A percentile compares a stretch with the other conserved stretches of the same genome.
These are phyloP conservation scores for Emergomyces pasteurianus DNA, from an alignment of 2,329 filamentous ascomycete species.

Conservation along the genomic window DNA sequence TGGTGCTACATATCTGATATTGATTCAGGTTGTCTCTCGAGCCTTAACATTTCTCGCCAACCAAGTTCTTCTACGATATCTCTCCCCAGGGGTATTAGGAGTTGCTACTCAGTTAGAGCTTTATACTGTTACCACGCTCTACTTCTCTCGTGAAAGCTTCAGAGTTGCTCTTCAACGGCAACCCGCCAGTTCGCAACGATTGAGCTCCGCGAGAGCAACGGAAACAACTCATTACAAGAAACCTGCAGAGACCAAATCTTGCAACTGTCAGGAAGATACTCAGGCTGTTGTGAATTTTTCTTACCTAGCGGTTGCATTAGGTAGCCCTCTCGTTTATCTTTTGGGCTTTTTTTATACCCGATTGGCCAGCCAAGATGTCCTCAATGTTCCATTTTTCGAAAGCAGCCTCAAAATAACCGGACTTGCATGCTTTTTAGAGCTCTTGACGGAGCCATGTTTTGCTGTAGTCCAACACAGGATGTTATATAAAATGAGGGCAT, in stretches of 20 bases:
- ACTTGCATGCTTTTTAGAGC: constrained; percentile 55
- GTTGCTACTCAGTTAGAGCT: constrained; percentile 84
- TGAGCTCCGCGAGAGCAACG: constrained; percentile 1
- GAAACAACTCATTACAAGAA: constrained; percentile 10
- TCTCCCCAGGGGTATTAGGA: constrained; percentile 75
- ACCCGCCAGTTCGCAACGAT: constrained; percentile 17
- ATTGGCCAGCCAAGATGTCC: constrained; percentile 38
- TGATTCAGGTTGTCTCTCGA: constrained; percentile 78
- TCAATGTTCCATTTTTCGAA: constrained; percentile 51
- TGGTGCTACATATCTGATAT: constrained; percentile 74
- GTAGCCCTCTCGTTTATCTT: constrained; percentile 49
- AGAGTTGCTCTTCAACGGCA: constrained; percentile 85
- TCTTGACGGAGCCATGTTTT: constrained; percentile 79
- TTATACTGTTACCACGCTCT: constrained; percentile 84
- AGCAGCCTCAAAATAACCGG: constrained; percentile 44
- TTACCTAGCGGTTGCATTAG: constrained; percentile 63
- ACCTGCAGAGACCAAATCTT: constrained; percentile 14
- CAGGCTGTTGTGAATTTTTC: constrained; percentile 83
- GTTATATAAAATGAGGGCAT: constrained; percentile 66
- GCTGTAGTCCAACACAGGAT: constrained; percentile 73
- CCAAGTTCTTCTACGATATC: constrained; percentile 74
- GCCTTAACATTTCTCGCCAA: constrained; percentile 84
- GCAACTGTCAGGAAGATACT: constrained; percentile 21
- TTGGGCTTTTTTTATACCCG: constrained; percentile 59
- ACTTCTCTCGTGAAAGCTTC: constrained; percentile 84